Evolutionary conservation across 2,329 filamentous ascomycete genomes (phyloP), one percentile per base, ranked within the genome.

Genomic region (Myriosclerotinia scirpicola): DNA sequence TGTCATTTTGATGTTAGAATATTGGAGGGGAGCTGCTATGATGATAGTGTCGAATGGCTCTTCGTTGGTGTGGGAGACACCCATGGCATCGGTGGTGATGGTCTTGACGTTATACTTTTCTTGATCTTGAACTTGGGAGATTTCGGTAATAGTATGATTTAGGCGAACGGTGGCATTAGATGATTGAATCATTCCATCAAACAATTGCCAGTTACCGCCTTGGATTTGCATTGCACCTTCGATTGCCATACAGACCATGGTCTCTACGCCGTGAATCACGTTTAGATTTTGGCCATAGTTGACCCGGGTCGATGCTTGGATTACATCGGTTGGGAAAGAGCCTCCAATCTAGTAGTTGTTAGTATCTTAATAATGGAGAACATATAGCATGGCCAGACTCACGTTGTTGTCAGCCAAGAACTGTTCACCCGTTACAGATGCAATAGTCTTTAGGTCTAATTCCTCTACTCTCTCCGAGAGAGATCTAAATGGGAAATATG

Each of bases 171-270:
- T 78, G 0, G 90, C 87, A 3, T 83, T 79, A 1, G 91, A 89
- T 0, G 81, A 79, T 48, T 85, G 81, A 1, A 94, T 80, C 90
- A 97, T 96, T 54, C 83, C 80, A n/a, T 89, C 84, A 75, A 99
- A 99, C 65, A 99, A 97, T 73, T 87, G 88, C 93, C 93, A 98
- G 77, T 98, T 99, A 1, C 95, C 95, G 8, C 93, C 93, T 17
- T 85, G 78, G 1, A 98, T 85, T 22, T 90, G 82, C 76, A 93
- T 86, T 0, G 93, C 92, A 8, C 92, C 93, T 63, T 94, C 89
- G 0, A 93, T 90, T 2, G 93, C 91, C 87, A 98, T 92, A 54
- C 93, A 94, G 2, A 86, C 86, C 90, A 97, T 92, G 1, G 93
- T 87, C 74, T 96, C 92, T 1, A 99, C 79, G 0, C 92, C 95